phyloP scores from a whole-genome alignment of 148 eudicot genomes.

The Chenopodium berlandieri region DNA sequence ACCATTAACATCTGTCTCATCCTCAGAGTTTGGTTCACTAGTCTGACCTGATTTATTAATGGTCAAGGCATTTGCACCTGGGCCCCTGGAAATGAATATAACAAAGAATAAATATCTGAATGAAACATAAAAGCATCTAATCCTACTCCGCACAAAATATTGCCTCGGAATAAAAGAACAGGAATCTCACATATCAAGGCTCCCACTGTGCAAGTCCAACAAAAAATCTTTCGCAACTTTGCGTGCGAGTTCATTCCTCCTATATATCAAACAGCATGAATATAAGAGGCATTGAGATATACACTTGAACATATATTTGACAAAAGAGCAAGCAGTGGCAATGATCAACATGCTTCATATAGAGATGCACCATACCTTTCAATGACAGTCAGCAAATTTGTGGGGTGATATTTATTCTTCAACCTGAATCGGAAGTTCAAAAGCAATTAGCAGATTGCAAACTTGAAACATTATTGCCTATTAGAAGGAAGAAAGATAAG shows the following conservation, averaged over 20 bases:
- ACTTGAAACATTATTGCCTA: neutral
- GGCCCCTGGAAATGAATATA: conserved; percentile 56
- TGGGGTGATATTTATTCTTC: conserved; percentile 95
- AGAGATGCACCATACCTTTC: conserved; percentile 58
- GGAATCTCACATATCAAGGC: conserved; percentile 74
- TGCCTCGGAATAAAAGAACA: neutral
- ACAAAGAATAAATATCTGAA: neutral
- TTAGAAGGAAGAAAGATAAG: neutral
- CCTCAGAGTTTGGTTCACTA: conserved; percentile 75
- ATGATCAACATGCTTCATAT: conserved; percentile 9
- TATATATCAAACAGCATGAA: conserved; percentile 19
- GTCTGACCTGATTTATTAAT: conserved; percentile 64
- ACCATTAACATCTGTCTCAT: conserved; percentile 69
- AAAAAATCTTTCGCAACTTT: conserved; percentile 85
- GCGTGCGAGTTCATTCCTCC: conserved; percentile 90
- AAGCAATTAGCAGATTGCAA: conserved; percentile 11
- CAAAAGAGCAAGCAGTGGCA: neutral
- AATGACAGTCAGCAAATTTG: conserved; percentile 75
- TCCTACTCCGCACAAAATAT: neutral
- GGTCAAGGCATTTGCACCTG: conserved; percentile 47
- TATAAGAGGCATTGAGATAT: neutral
- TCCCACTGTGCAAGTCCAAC: conserved; percentile 84
- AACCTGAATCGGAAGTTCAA: conserved; percentile 49
- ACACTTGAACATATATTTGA: neutral
- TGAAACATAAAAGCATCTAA: neutral